Percentiles rank a stretch among this genome's conserved stretches.
phyloP scores from a whole-genome alignment of 164 flowering plant genomes.

The Piper longum region DNA sequence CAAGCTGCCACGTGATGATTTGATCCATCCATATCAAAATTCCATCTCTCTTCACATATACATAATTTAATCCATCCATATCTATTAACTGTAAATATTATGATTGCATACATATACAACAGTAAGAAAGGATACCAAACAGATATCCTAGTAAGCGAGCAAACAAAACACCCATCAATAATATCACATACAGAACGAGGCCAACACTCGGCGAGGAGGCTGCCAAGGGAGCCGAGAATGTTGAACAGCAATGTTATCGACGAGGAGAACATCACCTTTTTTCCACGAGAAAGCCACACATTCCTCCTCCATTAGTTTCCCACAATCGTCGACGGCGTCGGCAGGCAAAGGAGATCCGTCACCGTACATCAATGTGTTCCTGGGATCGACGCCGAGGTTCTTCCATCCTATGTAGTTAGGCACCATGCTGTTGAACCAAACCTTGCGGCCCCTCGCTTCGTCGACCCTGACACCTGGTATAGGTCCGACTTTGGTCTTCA shows the following conservation, averaged over 20 bases:
- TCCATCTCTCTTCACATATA: too few species aligned
- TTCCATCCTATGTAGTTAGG: slow-evolving; percentile 34
- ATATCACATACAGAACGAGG: slow-evolving; percentile 25
- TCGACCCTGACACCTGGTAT: slow-evolving; percentile 28
- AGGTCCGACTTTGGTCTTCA: slow-evolving; percentile 31
- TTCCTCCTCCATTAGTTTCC: slow-evolving; percentile 50
- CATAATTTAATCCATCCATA: too few species aligned
- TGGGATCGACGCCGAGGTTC: slow-evolving; percentile 8
- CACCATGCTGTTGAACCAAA: slow-evolving; percentile 58
- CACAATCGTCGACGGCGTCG: slow-evolving; percentile 33
- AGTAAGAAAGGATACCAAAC: too few species aligned
- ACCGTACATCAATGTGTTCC: slow-evolving; percentile 33
- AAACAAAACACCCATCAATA: too few species aligned
- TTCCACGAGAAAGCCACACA: slow-evolving; percentile 54
- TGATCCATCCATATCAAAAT: too few species aligned
- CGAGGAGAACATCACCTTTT: slow-evolving; percentile 50
- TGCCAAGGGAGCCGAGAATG: slow-evolving; percentile 50
- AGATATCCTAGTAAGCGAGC: too few species aligned
- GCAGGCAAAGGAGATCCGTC: slow-evolving; percentile 42
- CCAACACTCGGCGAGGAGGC: slow-evolving; percentile 49
- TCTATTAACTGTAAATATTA: too few species aligned
- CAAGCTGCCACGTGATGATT: too few species aligned
- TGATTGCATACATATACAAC: too few species aligned
- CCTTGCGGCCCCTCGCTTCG: slow-evolving; percentile 39
- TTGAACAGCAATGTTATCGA: slow-evolving; percentile 47